Evolutionary conservation across 2,329 filamentous ascomycete genomes (phyloP), one percentile per base, ranked within the genome.

Genomic region (Alternaria sp.): DNA sequence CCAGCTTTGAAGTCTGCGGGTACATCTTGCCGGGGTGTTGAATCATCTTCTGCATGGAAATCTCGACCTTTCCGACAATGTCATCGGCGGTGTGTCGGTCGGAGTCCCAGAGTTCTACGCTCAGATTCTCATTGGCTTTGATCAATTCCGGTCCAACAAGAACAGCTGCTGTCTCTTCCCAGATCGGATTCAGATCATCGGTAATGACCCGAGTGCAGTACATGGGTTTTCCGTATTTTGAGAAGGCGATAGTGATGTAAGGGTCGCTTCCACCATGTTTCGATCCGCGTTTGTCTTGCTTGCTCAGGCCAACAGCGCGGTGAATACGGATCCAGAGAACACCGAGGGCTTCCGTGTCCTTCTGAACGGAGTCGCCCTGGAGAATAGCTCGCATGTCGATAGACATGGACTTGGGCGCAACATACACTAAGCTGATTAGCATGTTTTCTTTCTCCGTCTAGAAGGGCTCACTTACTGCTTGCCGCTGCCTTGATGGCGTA

Each of bases 201-300:
- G 95, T 93, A 67, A 98, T 97, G 55, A 98, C 94, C 51, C 96
- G 90, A 2, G 96, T 98, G 80, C 94, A 97, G 81, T 97, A 98
- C 88, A 97, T 96, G 2, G 95, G 95, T 82, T 99, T 99, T 60
- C 92, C 92, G 72, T 97, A 98, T 79, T 98, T 97, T 74, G 93
- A 96, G 84, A 96, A 98, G 44, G 92, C 91, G 37, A 98, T 86
- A 30, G 95, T 97, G 77, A 98, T 96, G 79, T 98, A 98, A 0
- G 95, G 94, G 71, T 99, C 96, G 55, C 92, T 96, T 47, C 95
- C 95, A 33, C 96, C 95, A 18, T 93, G 92, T 56, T 90, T 87
- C 73, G 90, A 94, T 44, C 94, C 94, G 62, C 92, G 89, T 57
- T 82, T 84, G 77, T 99, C 96, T 76, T 97, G 95, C 81, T 97